A percentile compares a stretch with the other conserved stretches of the same genome.
These are phyloP conservation scores for Arthroderma sp. DNA, from an alignment of 2,329 filamentous ascomycete genomes.

Conservation along the genomic window DNA sequence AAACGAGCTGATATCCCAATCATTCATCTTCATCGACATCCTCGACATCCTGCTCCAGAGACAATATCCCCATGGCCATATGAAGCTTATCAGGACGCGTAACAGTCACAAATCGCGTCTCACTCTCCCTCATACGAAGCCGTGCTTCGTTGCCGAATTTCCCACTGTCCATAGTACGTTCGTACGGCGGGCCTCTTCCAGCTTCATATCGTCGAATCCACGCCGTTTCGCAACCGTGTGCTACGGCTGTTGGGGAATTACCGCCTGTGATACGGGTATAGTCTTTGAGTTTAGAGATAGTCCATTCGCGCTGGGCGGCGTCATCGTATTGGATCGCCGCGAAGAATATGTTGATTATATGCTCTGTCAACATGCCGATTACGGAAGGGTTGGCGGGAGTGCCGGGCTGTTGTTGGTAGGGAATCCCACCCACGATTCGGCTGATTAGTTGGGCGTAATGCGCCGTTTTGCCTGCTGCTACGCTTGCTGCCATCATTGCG, in stretches of 20 bases:
- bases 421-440: constrained; percentile 61
- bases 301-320: constrained; percentile 60
- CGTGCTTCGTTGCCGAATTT: too few relatives aligned
- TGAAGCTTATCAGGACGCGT: constrained; percentile 50
- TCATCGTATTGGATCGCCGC: constrained; percentile 69
- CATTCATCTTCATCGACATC: background rate
- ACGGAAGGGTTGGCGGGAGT: constrained; percentile 50
- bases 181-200: constrained; percentile 65
- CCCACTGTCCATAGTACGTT: constrained; percentile 24
- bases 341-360: constrained; percentile 72
- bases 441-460: constrained; percentile 62
- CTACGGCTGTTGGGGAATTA: constrained; percentile 71
- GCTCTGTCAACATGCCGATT: constrained; percentile 70
- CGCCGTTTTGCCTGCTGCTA: constrained; percentile 60
- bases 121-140: constrained; percentile 16
- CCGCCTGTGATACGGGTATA: constrained; percentile 73
- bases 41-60: constrained; percentile 53
- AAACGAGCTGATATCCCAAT: too few relatives aligned
- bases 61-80: constrained; percentile 66
- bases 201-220: constrained; percentile 66
- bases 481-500: constrained; percentile 71
- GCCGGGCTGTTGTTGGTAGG: constrained; percentile 29
- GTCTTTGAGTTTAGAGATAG: constrained; percentile 58
- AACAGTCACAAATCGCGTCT: constrained; percentile 44
- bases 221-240: constrained; percentile 66